These are phyloP conservation scores for Anisodus acutangulus DNA, from an alignment of 257 asterid genomes.

Conservation along the genomic window DNA sequence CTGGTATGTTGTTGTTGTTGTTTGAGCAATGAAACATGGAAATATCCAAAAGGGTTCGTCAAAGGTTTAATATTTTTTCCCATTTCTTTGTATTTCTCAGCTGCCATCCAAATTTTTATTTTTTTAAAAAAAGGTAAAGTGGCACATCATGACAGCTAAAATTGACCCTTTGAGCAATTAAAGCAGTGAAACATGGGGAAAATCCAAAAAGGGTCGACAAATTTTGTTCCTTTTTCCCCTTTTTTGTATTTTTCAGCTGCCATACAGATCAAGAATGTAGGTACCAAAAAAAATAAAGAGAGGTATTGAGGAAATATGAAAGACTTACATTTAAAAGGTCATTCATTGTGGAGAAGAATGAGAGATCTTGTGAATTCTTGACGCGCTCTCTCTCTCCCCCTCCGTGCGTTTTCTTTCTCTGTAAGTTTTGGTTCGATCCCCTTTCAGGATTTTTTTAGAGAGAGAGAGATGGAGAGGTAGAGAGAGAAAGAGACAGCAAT, in stretches of 20 bases:
- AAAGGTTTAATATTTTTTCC: background rate
- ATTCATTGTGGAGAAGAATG: conserved; percentile 8
- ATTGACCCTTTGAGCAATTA: too few species aligned
- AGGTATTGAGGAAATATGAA: background rate
- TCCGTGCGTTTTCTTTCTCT: background rate
- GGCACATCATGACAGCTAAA: too few species aligned
- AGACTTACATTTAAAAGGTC: conserved; percentile 29
- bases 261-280: background rate
- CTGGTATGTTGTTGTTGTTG: too few species aligned
- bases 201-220: too few species aligned
- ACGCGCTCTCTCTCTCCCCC: background rate
- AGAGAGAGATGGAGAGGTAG: background rate
- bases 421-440: background rate
- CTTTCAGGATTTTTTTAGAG: background rate
- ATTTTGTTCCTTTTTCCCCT: too few species aligned
- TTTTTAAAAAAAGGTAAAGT: too few species aligned
- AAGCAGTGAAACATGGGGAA: too few species aligned
- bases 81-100: too few species aligned
- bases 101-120: too few species aligned
- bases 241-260: background rate
- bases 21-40: too few species aligned
- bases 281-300: background rate
- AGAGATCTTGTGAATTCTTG: conserved; percentile 20
- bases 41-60: too few species aligned
- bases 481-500: conserved; percentile 31